Percentiles rank a stretch among this genome's conserved stretches.
Conservation (phyloP, 108 stramenopile species). For the Nannochloropsis salina region DNA sequence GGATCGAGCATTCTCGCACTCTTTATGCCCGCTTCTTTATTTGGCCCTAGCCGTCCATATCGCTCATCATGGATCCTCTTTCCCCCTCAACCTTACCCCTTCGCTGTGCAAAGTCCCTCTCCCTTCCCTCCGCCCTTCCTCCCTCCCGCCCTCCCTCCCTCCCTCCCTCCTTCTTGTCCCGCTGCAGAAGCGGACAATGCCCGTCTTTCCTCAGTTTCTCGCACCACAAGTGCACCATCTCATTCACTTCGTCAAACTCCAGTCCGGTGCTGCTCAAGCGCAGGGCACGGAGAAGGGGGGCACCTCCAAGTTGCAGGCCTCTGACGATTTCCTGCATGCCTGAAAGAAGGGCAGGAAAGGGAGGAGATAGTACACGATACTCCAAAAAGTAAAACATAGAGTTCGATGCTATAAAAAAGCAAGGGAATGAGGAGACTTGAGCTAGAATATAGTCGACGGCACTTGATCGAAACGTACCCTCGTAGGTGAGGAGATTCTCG, state of each 20-base stretch:
- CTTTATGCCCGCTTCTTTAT: too few species aligned
- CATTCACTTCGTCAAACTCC: neutral
- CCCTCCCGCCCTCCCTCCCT: neutral
- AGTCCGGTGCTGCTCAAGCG: conserved; percentile 13
- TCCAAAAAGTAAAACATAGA: neutral
- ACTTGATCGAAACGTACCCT: neutral
- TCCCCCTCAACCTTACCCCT: too few species aligned
- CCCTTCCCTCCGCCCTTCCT: neutral
- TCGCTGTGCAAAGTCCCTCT: neutral
- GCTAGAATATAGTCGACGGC: neutral
- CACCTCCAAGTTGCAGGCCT: neutral
- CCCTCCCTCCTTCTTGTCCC: neutral
- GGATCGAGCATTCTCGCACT: too few species aligned
- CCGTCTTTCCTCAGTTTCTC: neutral
- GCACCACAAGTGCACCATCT: neutral
- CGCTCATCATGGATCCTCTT: too few species aligned
- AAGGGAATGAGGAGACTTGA: neutral
- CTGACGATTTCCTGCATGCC: too few species aligned
- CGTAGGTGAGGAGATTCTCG: neutral
- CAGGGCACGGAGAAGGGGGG: neutral
- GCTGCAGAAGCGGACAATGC: neutral
- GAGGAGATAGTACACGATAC: too few species aligned
- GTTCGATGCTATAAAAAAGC: neutral
- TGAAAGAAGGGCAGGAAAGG: too few species aligned
- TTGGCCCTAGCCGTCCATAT: too few species aligned